Base-by-base conservation (phyloP, 148 eudicot species). In the Persicaria tinctoria region DNA sequence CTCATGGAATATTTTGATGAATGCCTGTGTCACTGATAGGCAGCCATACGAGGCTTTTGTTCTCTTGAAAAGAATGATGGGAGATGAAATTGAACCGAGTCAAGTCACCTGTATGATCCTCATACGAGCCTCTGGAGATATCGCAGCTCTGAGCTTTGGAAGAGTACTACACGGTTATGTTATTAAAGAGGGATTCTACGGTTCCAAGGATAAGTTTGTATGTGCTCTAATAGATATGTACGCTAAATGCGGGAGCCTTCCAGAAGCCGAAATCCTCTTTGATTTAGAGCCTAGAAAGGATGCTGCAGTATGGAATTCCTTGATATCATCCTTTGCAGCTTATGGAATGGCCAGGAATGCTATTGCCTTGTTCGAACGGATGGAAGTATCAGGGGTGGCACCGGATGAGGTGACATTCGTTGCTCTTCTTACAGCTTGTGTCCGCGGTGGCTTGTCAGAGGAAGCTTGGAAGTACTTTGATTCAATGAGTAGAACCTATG, bases 391-490 rank as follows among this genome's bases (percentile, higher is more conserved):
- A 53, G 80, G 76, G 4, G 68, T 76, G 11, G 74, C 73, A 27
- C 89, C 92, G 32, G 86, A 86, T 71, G 78, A 79, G 55, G 78
- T 77, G 73, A 88, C 88, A 44, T 85, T 82, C 68, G 76, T 84
- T 60, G 88, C 85, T 6, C 74, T 86, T 70, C 82, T 88, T 64
- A 84, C 85, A 60, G 92, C 89, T 63, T 88, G 92, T 80, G 82
- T 77, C 10, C 89, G 78, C 76, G 87, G 80, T 48, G 92, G 87
- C 46, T 47, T 83, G 63, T 69, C 83, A 45, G 68, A 72, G n/a
- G 84, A 88, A 73, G 92, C 89, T 17, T 71, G 82, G 75, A 85
- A 55, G 54, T 85, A 83, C 76, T 87, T 86, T 69, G 73, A 84
- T 64, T 78, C 78, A 56, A 89, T 89, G 92, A 74, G 68, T 54